These are phyloP conservation scores for Colletotrichum tamarilloi DNA, from an alignment of 2,329 filamentous ascomycete species.

Conservation along the genomic window DNA sequence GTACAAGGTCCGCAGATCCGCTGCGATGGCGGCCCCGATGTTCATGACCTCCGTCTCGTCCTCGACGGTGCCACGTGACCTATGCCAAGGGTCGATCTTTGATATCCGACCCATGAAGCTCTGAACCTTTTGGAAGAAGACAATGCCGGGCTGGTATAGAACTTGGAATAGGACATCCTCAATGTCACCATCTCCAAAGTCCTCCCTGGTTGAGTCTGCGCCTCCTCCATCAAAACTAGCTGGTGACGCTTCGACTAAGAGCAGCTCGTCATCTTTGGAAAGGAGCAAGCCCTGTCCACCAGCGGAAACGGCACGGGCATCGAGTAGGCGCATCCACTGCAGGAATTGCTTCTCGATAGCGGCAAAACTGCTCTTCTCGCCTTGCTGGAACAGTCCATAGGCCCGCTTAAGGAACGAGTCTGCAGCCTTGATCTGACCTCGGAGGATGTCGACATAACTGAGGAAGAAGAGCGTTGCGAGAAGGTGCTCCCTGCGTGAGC, in stretches of 20 bases:
- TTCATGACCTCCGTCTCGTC: slow-evolving; percentile 70
- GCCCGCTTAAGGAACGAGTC: slow-evolving; percentile 62
- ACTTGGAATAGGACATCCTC: slow-evolving; percentile 66
- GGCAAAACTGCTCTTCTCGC: slow-evolving; percentile 49
- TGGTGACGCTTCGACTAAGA: slow-evolving; percentile 57
- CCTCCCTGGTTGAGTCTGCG: slow-evolving; percentile 36
- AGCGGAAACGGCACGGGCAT: slow-evolving; percentile 65
- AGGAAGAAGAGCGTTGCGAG: slow-evolving; percentile 65
- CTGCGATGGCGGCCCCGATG: slow-evolving; percentile 60
- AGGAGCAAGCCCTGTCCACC: slow-evolving; percentile 67
- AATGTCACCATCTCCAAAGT: slow-evolving; percentile 47
- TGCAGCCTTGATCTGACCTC: slow-evolving; percentile 55
- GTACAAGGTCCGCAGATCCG: slow-evolving; percentile 62
- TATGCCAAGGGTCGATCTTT: slow-evolving; percentile 67
- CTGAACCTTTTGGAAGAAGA: slow-evolving; percentile 69
- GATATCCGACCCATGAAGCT: slow-evolving; percentile 68
- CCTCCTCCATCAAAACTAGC: slow-evolving; percentile 49
- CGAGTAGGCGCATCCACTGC: slow-evolving; percentile 66
- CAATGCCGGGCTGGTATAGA: slow-evolving; percentile 64
- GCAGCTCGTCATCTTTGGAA: slow-evolving; percentile 57
- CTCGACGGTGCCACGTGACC: slow-evolving; percentile 64
- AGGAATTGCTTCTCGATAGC: slow-evolving; percentile 59
- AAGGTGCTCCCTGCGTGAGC: slow-evolving; percentile 51
- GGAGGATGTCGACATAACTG: slow-evolving; percentile 63
- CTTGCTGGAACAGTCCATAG: slow-evolving; percentile 57